phyloP scores from a whole-genome alignment of 108 stramenopile species.

The Parietichytrium sp. region DNA sequence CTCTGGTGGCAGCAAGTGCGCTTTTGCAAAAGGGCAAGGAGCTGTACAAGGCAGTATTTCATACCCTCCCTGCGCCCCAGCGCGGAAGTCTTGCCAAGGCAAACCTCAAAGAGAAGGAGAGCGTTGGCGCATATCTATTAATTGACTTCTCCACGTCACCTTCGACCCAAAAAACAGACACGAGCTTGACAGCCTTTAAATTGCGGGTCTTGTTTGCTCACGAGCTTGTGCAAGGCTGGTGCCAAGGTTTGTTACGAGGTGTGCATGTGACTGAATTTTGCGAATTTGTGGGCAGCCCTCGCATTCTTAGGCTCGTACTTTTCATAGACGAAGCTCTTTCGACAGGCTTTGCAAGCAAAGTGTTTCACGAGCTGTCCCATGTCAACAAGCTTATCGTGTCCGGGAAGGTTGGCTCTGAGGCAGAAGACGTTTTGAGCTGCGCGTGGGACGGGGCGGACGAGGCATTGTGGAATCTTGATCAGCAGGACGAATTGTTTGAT shows the following conservation, averaged over 20 bases:
- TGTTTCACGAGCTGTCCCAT: not conserved
- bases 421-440: not conserved
- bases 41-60: not conserved
- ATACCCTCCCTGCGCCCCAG: not conserved
- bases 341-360: not conserved
- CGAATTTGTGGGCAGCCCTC: constrained; percentile 14
- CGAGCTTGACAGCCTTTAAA: not conserved
- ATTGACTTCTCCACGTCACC: not conserved
- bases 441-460: not conserved
- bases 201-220: constrained; percentile 4
- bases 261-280: no score
- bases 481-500: no score
- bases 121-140: not conserved
- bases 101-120: not conserved
- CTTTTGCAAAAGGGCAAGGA: not conserved
- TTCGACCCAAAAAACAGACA: not conserved
- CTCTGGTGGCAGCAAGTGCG: not conserved
- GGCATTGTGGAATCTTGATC: not conserved
- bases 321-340: no score
- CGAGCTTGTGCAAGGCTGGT: not conserved
- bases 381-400: not conserved
- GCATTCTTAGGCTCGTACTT: not conserved
- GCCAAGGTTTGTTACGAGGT: no score
- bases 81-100: not conserved
- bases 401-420: not conserved